These are phyloP conservation scores for Starmerella bombicola DNA, from an alignment of 805 yeast species.

Conservation along the genomic window DNA sequence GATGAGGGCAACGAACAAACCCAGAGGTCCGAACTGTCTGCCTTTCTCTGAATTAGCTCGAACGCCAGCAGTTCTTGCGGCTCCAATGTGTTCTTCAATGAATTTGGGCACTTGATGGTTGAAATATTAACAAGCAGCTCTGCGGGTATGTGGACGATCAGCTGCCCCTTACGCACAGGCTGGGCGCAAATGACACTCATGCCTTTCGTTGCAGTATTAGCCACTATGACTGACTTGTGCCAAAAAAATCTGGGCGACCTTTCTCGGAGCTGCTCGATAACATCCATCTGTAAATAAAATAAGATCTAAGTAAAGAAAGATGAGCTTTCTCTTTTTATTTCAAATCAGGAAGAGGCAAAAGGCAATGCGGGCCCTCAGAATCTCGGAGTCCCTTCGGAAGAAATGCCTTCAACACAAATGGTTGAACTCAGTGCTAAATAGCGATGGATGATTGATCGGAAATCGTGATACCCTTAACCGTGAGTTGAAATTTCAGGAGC, in stretches of 20 bases:
- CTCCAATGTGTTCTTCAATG: not conserved
- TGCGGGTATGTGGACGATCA: constrained; percentile 19
- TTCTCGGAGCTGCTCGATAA: constrained; percentile 6
- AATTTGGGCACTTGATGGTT: constrained; percentile 1
- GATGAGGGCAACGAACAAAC: constrained; percentile 54
- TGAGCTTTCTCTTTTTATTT: too few species aligned
- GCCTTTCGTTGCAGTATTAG: constrained; percentile 40
- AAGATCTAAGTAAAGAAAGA: too few species aligned
- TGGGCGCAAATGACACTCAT: constrained; percentile 45
- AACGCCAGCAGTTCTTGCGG: constrained; percentile 19
- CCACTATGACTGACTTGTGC: constrained; percentile 28
- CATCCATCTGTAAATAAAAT: too few species aligned
- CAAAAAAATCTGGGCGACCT: constrained; percentile 10
- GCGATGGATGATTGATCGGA: too few species aligned
- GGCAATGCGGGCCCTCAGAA: too few species aligned
- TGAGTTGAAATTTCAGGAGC: too few species aligned
- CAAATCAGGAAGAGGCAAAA: too few species aligned
- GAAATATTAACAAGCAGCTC: constrained; percentile 14
- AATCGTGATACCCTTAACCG: too few species aligned
- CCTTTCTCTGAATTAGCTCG: constrained; percentile 5
- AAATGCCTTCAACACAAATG: too few species aligned
- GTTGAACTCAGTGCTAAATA: too few species aligned
- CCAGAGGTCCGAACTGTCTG: constrained; percentile 28
- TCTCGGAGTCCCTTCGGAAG: too few species aligned
- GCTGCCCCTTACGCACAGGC: constrained; percentile 25